Evolutionary conservation across 2,329 filamentous ascomycete species (phyloP).

Genomic region (Eutypella sp.): DNA sequence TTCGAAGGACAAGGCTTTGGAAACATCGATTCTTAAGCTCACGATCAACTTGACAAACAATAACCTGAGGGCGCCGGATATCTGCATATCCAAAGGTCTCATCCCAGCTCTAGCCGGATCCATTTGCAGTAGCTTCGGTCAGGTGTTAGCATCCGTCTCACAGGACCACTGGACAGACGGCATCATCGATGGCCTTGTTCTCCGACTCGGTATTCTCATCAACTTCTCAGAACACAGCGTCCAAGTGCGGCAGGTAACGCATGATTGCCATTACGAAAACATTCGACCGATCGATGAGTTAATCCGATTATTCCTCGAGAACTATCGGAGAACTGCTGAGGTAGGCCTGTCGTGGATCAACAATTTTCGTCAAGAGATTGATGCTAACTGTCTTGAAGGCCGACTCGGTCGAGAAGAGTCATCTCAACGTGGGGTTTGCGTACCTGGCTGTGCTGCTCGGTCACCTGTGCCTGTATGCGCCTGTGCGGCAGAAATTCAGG

Average conservation of each 20-base stretch:
- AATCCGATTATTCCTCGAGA: slow-evolving; percentile 61
- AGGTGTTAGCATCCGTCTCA: slow-evolving; percentile 42
- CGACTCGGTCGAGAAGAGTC: slow-evolving; percentile 68
- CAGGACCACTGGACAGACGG: slow-evolving; percentile 44
- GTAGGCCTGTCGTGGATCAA: slow-evolving; percentile 43
- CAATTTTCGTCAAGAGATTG: not conserved
- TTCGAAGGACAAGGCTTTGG: slow-evolving; percentile 34
- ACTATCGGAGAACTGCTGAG: slow-evolving; percentile 60
- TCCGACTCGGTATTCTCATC: slow-evolving; percentile 78
- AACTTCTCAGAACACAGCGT: slow-evolving; percentile 80
- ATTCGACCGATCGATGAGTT: slow-evolving; percentile 52
- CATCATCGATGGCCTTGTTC: slow-evolving; percentile 65
- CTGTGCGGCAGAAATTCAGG: slow-evolving; percentile 39
- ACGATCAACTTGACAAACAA: slow-evolving; percentile 86
- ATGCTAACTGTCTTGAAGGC: slow-evolving; percentile 41
- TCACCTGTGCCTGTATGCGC: slow-evolving; percentile 62
- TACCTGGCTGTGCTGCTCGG: slow-evolving; percentile 82
- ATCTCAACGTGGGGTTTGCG: slow-evolving; percentile 77
- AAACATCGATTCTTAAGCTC: slow-evolving; percentile 57
- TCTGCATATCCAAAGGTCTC: slow-evolving; percentile 59
- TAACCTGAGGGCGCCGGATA: slow-evolving; percentile 60
- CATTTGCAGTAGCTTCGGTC: slow-evolving; percentile 47
- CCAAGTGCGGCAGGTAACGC: slow-evolving; percentile 48
- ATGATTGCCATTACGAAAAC: slow-evolving; percentile 32
- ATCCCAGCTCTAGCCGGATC: slow-evolving; percentile 43